Evolutionary conservation across 2,329 filamentous ascomycete species (phyloP).

Genomic region (Phoma sp.): DNA sequence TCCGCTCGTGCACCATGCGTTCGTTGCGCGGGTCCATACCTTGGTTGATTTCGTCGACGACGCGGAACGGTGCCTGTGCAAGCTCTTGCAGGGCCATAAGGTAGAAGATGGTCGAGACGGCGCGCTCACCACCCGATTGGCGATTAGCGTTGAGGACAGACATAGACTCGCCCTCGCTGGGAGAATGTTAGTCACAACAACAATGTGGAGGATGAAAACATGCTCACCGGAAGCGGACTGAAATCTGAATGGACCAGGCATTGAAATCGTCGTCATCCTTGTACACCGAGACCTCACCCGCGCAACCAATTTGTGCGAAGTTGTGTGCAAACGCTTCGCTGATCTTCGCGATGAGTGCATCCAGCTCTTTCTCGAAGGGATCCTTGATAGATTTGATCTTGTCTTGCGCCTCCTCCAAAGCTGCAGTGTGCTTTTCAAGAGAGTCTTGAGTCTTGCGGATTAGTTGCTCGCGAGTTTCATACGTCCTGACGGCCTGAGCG

Average conservation of each 20-base stretch:
- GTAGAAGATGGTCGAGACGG: conserved; percentile 97
- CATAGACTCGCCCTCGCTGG: conserved; percentile 72
- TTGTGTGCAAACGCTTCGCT: conserved; percentile 92
- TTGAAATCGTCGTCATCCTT: conserved; percentile 92
- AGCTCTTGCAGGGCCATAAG: conserved; percentile 97
- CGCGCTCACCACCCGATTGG: conserved; percentile 94
- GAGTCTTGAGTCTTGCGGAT: conserved; percentile 71
- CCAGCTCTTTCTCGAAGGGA: conserved; percentile 84
- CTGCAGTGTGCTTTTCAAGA: conserved; percentile 60
- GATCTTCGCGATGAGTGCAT: conserved; percentile 78
- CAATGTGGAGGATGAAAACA: neutral
- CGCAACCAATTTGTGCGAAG: conserved; percentile 92
- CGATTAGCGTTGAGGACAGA: conserved; percentile 88
- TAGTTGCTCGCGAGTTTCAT: conserved; percentile 57
- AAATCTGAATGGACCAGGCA: conserved; percentile 90
- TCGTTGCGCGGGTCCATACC: conserved; percentile 99
- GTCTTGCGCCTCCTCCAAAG: conserved; percentile 61
- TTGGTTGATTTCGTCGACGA: conserved; percentile 99
- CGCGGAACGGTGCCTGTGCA: conserved; percentile 92
- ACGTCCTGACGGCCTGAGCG: conserved; percentile 76
- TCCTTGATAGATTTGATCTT: conserved; percentile 71
- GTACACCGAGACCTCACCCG: conserved; percentile 84
- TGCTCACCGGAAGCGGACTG: conserved; percentile 87
- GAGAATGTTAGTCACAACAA: conserved; percentile 11
- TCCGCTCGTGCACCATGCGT: conserved; percentile 95